Evolutionary conservation across 2,329 filamentous ascomycete species (phyloP).

Genomic region (Phialophora macrospora): DNA sequence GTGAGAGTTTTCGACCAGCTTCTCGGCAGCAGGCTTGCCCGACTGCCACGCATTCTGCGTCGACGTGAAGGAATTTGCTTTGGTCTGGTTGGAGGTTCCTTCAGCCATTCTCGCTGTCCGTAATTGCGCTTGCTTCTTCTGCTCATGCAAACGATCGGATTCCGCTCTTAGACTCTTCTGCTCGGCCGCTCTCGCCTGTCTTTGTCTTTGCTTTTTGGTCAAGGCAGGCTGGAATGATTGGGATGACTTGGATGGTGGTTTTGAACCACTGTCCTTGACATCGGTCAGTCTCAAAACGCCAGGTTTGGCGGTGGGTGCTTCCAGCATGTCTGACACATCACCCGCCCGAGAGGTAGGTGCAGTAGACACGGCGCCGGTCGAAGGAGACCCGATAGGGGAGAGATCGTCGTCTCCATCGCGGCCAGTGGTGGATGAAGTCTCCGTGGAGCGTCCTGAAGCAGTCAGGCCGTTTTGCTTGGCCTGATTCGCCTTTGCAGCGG

Average conservation of each 20-base stretch:
- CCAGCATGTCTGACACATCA: slow-evolving; percentile 90
- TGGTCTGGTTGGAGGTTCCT: slow-evolving; percentile 81
- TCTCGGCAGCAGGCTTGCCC: slow-evolving; percentile 40
- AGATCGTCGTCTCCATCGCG: slow-evolving; percentile 78
- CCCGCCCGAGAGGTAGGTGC: slow-evolving; percentile 61
- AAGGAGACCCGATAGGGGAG: slow-evolving; percentile 71
- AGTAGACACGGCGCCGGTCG: slow-evolving; percentile 43
- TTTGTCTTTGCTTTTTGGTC: slow-evolving; percentile 95
- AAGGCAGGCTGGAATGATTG: slow-evolving; percentile 69
- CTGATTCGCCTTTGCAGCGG: slow-evolving; percentile 48
- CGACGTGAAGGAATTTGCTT: slow-evolving; percentile 57
- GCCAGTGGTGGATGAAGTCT: slow-evolving; percentile 71
- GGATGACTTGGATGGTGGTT: slow-evolving; percentile 66
- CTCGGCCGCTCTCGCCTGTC: slow-evolving; percentile 83
- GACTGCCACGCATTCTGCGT: slow-evolving; percentile 62
- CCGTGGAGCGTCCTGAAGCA: slow-evolving; percentile 56
- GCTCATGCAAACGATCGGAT: slow-evolving; percentile 77
- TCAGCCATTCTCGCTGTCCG: slow-evolving; percentile 80
- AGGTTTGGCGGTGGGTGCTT: slow-evolving; percentile 69
- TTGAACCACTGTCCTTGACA: slow-evolving; percentile 58
- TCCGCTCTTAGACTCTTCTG: slow-evolving; percentile 75
- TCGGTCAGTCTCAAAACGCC: slow-evolving; percentile 79
- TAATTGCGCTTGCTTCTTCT: slow-evolving; percentile 79
- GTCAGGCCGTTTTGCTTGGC: slow-evolving; percentile 56
- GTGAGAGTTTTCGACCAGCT: slow-evolving; percentile 20